Evolutionary conservation across 495 filamentous ascomycete genomes (phyloP).

Genomic region (Xylaria telfairii): DNA sequence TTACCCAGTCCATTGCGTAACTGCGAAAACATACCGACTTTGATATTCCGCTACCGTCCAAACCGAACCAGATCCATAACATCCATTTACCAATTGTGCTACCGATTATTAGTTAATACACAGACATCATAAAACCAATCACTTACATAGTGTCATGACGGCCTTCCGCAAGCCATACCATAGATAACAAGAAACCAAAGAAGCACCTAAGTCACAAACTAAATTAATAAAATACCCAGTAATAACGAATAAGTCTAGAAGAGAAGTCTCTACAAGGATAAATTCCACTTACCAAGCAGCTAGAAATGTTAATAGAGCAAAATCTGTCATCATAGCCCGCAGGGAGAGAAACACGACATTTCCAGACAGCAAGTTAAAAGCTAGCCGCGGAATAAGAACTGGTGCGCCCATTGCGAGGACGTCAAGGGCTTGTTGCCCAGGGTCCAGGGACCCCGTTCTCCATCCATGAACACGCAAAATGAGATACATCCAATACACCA

Average conservation of each 20-base stretch:
- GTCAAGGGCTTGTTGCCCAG: slow-evolving; percentile 65
- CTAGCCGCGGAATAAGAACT: slow-evolving; percentile 72
- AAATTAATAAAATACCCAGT: background rate
- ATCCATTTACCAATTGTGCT: slow-evolving; percentile 78
- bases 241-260: background rate
- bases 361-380: slow-evolving; percentile 76
- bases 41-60: slow-evolving; percentile 75
- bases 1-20: background rate
- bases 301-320: slow-evolving; percentile 66
- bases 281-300: slow-evolving; percentile 59
- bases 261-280: background rate
- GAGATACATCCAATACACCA: slow-evolving; percentile 67
- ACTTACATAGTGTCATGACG: slow-evolving; percentile 52
- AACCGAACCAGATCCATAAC: slow-evolving; percentile 81
- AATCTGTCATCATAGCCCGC: slow-evolving; percentile 76
- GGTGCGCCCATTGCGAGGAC: slow-evolving; percentile 73
- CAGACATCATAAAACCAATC: background rate
- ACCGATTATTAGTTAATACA: slow-evolving; percentile 28
- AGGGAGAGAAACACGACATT: slow-evolving; percentile 76
- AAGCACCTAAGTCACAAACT: slow-evolving; percentile 56
- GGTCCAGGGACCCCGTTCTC: slow-evolving; percentile 38
- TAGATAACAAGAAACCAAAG: slow-evolving; percentile 71
- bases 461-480: slow-evolving; percentile 64
- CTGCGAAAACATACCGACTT: slow-evolving; percentile 51
- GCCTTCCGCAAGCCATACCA: slow-evolving; percentile 66